A percentile compares a stretch with the other conserved stretches of the same genome.
These are phyloP conservation scores for Phytophthora constricta DNA, from an alignment of 352 stramenopile species.

Conservation along the genomic window DNA sequence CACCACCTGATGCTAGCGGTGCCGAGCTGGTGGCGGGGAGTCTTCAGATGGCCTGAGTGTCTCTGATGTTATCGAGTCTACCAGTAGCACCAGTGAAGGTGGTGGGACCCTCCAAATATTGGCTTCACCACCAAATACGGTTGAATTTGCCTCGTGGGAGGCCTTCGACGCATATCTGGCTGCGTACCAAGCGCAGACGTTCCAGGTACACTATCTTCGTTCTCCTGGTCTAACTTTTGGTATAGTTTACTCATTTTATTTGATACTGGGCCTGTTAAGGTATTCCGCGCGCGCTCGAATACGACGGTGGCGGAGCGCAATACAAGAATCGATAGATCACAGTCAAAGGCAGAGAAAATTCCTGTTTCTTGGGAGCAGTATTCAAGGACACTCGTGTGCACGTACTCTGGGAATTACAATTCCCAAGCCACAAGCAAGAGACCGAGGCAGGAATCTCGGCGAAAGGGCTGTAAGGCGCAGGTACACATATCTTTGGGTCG, in stretches of 20 bases:
- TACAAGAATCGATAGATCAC: not conserved
- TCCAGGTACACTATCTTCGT: not conserved
- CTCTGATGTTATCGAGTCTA: not conserved
- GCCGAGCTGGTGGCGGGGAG: not conserved
- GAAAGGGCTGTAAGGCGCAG: conserved; percentile 2
- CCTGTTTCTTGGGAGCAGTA: conserved; percentile 1
- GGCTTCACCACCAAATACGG: not conserved
- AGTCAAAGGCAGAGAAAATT: conserved; percentile 1
- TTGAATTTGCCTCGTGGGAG: not conserved
- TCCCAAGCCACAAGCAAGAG: not conserved
- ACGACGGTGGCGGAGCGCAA: conserved; percentile 8
- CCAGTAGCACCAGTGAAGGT: not conserved
- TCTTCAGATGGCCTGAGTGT: not conserved
- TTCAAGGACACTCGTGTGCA: conserved; percentile 6
- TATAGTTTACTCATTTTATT: not conserved
- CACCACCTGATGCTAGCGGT: not conserved
- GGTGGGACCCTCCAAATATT: not conserved
- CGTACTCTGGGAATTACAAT: conserved; percentile 4
- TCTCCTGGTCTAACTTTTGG: not conserved
- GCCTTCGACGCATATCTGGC: not conserved
- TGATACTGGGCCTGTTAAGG: not conserved
- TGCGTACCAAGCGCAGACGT: not conserved
- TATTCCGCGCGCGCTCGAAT: conserved; percentile 25
- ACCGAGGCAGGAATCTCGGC: conserved; percentile 1
- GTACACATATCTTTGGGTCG: not conserved